Percentiles rank a stretch among this genome's conserved stretches.
These are phyloP conservation scores for Carallia brachiata DNA, from an alignment of 345 rosid genomes.

Conservation along the genomic window DNA sequence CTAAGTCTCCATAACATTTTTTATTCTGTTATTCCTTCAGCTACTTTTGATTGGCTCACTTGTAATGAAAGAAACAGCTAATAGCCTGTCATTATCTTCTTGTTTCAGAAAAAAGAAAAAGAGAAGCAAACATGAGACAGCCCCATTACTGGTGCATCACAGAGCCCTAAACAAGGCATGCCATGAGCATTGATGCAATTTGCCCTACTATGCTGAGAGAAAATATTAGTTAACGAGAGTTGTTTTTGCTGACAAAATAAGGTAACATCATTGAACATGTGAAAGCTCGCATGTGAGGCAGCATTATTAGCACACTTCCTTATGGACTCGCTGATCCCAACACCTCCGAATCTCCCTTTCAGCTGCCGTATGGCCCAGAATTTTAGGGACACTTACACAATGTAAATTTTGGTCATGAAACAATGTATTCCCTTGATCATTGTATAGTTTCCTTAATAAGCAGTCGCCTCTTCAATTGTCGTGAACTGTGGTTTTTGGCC, in stretches of 20 bases:
- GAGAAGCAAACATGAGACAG: not conserved
- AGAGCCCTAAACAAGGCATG: slow-evolving; percentile 10
- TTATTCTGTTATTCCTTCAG: not conserved
- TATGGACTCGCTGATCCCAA: slow-evolving; percentile 19
- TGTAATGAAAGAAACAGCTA: slow-evolving; percentile 16
- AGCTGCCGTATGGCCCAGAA: not conserved
- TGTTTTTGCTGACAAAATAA: slow-evolving; percentile 29
- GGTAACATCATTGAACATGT: slow-evolving; percentile 31
- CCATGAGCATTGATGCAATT: slow-evolving; percentile 24
- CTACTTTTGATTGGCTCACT: slow-evolving; percentile 5
- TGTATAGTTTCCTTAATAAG: no score
- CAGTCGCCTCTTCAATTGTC: no score
- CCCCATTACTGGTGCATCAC: not conserved
- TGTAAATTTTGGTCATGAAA: no score
- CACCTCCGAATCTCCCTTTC: slow-evolving; percentile 14
- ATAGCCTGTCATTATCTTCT: not conserved
- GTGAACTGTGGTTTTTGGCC: no score
- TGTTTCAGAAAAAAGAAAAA: not conserved
- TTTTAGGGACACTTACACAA: no score
- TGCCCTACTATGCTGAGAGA: slow-evolving; percentile 13
- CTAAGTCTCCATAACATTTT: no score
- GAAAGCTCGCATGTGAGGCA: slow-evolving; percentile 31
- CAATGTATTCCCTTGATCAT: no score
- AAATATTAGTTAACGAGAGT: slow-evolving; percentile 30
- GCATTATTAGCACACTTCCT: slow-evolving; percentile 17